phyloP scores from a whole-genome alignment of 1,284 basidiomycete genomes.

The Microbotryum silenes-acaulis region DNA sequence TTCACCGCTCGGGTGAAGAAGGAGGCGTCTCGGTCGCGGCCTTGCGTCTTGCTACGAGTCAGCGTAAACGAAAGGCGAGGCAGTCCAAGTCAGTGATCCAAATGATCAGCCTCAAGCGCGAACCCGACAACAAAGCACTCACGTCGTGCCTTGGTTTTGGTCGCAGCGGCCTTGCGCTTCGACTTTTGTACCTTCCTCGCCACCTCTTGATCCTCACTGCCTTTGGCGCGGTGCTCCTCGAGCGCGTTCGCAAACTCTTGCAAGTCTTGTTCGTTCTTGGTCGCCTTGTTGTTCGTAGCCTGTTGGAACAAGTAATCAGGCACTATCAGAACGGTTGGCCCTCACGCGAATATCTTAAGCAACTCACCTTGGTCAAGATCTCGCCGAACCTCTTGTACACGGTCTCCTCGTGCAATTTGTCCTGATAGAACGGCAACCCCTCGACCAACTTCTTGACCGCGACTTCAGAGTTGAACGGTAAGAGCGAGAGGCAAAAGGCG shows the following conservation, averaged over 20 bases:
- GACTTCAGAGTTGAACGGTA: slow-evolving; percentile 94
- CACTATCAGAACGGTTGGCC: background rate
- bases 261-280: slow-evolving; percentile 73
- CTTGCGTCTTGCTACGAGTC: too few species aligned
- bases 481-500: slow-evolving; percentile 83
- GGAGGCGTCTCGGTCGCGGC: too few species aligned
- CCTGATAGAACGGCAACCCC: slow-evolving; percentile 77
- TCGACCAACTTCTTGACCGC: slow-evolving; percentile 95
- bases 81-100: background rate
- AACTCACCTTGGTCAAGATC: slow-evolving; percentile 64
- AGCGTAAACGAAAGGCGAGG: too few species aligned
- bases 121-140: background rate
- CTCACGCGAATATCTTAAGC: too few species aligned
- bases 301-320: slow-evolving; percentile 33
- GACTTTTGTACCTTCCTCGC: slow-evolving; percentile 66
- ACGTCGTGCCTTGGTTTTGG: background rate
- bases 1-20: too few species aligned
- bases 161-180: slow-evolving; percentile 13
- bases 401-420: slow-evolving; percentile 82
- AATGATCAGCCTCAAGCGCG: background rate
- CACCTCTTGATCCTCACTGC: slow-evolving; percentile 80
- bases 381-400: slow-evolving; percentile 82
- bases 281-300: slow-evolving; percentile 76
- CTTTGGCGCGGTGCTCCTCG: slow-evolving; percentile 71
- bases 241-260: slow-evolving; percentile 76